These are phyloP conservation scores for Cymbopogon flexuosus DNA, from an alignment of 202 grass and related monocot species.

Conservation along the genomic window DNA sequence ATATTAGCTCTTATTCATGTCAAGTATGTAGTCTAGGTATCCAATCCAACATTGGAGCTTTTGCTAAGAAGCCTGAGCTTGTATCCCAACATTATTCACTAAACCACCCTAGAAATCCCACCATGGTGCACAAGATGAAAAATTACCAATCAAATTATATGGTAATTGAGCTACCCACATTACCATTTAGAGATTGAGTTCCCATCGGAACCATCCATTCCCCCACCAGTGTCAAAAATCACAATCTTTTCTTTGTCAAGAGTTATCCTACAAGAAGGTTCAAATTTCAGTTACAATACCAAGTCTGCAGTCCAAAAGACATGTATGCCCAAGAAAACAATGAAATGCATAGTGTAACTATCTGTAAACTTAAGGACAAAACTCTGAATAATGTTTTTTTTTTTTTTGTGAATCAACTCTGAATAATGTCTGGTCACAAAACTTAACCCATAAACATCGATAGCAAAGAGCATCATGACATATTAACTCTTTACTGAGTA, in stretches of 20 bases:
- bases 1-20: not conserved
- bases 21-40: not conserved
- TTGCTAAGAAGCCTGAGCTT: not conserved
- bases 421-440: not conserved
- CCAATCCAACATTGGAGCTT: not conserved
- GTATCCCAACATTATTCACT: not conserved
- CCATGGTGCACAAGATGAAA: not conserved
- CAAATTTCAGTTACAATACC: not conserved
- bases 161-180: not conserved
- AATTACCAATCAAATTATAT: not conserved
- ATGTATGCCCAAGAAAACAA: slow-evolving; percentile 14
- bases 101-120: not conserved
- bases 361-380: not conserved
- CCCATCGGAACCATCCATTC: slow-evolving; percentile 50
- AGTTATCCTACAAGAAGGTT: slow-evolving; percentile 39
- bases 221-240: slow-evolving; percentile 52
- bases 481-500: not conserved
- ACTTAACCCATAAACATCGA: not conserved
- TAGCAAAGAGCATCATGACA: not conserved
- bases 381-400: not conserved
- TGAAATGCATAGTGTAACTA: not conserved
- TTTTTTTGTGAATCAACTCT: too few species aligned
- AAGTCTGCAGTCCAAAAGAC: not conserved
- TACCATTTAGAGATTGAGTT: slow-evolving; percentile 65
- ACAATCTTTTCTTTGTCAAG: slow-evolving; percentile 34